These are phyloP conservation scores for Morella rubra DNA, from an alignment of 306 rosid genomes.

Conservation along the genomic window DNA sequence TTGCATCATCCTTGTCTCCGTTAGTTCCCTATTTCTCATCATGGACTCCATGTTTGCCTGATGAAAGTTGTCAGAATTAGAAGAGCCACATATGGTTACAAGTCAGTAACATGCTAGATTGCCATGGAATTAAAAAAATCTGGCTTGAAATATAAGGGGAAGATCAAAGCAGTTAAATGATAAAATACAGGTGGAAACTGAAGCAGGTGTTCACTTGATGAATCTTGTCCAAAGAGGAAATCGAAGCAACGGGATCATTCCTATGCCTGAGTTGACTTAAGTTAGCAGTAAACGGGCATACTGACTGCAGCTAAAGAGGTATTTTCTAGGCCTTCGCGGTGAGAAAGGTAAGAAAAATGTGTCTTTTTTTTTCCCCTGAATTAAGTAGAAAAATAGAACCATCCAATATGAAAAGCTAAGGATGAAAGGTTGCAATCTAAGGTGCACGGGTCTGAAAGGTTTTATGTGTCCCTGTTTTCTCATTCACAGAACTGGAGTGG, in stretches of 20 bases:
- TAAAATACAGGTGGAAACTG: background rate
- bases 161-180: background rate
- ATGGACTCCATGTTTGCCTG: constrained; percentile 94
- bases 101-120: constrained; percentile 7
- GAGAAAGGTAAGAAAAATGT: background rate
- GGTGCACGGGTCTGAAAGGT: background rate
- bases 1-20: constrained; percentile 99
- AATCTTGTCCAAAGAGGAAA: background rate
- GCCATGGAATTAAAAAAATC: background rate
- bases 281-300: background rate
- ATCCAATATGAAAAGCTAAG: background rate
- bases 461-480: background rate
- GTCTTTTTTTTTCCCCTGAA: background rate
- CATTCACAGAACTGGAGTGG: background rate
- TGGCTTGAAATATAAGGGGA: background rate
- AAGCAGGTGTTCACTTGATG: background rate
- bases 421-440: too few species aligned
- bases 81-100: constrained; percentile 26
- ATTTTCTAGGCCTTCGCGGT: background rate
- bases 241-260: background rate
- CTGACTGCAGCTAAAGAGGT: background rate
- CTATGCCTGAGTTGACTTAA: background rate
- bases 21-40: constrained; percentile 89
- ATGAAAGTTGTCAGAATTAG: constrained; percentile 25
- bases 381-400: background rate